Conservation (phyloP, 2,329 filamentous ascomycete genomes). For the Beauveria brongniartii region DNA sequence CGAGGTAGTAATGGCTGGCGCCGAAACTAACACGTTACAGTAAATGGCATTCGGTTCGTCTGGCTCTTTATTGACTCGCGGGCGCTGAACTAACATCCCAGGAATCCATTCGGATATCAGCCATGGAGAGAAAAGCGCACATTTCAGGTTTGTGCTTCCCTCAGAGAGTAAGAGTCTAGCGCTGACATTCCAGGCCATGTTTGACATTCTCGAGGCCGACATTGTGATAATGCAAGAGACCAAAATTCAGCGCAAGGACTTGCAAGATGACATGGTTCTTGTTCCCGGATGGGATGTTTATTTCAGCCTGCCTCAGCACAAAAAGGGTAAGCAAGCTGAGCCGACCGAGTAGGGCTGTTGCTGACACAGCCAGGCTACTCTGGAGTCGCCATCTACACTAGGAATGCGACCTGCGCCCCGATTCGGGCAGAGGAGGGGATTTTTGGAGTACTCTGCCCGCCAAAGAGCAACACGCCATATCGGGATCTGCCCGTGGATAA, state of each 20-base stretch:
- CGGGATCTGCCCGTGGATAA: constrained; percentile 64
- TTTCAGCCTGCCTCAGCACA: constrained; percentile 86
- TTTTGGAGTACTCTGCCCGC: constrained; percentile 68
- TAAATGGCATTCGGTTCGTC: constrained; percentile 72
- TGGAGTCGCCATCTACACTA: constrained; percentile 89
- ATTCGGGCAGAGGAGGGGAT: constrained; percentile 93
- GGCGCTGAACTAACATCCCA: constrained; percentile 22
- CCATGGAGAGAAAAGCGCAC: constrained; percentile 68
- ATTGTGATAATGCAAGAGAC: constrained; percentile 93
- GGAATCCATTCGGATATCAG: constrained; percentile 77
- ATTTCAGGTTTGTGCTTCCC: constrained; percentile 46
- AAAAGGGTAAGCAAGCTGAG: constrained; percentile 60
- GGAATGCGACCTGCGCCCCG: constrained; percentile 76
- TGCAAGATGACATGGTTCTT: constrained; percentile 91
- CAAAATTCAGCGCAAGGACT: constrained; percentile 89
- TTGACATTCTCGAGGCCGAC: constrained; percentile 84
- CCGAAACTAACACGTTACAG: constrained; percentile 30
- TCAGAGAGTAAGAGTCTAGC: not conserved
- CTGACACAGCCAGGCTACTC: constrained; percentile 63
- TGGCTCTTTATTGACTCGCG: not conserved
- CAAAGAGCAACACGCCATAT: constrained; percentile 63
- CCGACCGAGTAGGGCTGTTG: not conserved
- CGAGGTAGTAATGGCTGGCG: not conserved
- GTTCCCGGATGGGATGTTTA: constrained; percentile 93
- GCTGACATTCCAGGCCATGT: constrained; percentile 61